Conservation (phyloP, 768 basidiomycete genomes). For the Boletus speciosus region DNA sequence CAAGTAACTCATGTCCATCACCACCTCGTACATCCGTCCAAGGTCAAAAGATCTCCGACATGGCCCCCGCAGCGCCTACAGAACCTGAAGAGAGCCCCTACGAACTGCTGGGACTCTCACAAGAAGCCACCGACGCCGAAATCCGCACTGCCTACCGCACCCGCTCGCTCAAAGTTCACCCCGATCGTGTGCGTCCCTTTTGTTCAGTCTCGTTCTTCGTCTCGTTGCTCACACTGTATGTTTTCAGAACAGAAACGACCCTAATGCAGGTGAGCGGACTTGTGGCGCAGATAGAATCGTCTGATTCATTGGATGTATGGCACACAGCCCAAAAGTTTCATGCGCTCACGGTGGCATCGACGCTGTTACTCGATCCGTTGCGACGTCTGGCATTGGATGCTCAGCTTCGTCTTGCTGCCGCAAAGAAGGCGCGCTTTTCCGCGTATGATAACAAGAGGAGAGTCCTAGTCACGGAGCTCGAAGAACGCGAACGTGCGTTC, state of each 20-base stretch:
- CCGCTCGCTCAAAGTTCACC: slow-evolving; percentile 81
- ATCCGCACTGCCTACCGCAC: slow-evolving; percentile 78
- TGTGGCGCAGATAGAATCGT: background rate
- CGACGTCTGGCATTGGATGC: slow-evolving; percentile 78
- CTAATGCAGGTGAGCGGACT: slow-evolving; percentile 57
- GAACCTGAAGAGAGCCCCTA: slow-evolving; percentile 73
- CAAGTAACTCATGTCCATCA: background rate
- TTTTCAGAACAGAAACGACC: slow-evolving; percentile 70
- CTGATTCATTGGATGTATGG: background rate
- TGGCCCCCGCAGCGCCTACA: slow-evolving; percentile 26
- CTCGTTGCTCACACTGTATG: slow-evolving; percentile 6
- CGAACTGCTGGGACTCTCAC: slow-evolving; percentile 58
- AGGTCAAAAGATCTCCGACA: background rate
- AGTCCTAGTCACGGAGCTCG: slow-evolving; percentile 70
- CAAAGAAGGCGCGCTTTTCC: slow-evolving; percentile 67
- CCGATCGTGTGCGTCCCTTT: slow-evolving; percentile 62
- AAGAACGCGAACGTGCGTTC: slow-evolving; percentile 71
- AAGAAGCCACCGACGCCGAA: slow-evolving; percentile 71
- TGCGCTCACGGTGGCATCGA: slow-evolving; percentile 77
- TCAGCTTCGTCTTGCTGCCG: slow-evolving; percentile 66
- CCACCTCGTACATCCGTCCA: background rate
- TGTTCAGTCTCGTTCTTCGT: slow-evolving; percentile 12
- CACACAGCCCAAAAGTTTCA: slow-evolving; percentile 71
- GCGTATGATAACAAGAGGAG: slow-evolving; percentile 71
- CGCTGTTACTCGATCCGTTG: slow-evolving; percentile 76